Conservation (phyloP, 2,329 filamentous ascomycete genomes). For the Thermomyces lanuginosus region DNA sequence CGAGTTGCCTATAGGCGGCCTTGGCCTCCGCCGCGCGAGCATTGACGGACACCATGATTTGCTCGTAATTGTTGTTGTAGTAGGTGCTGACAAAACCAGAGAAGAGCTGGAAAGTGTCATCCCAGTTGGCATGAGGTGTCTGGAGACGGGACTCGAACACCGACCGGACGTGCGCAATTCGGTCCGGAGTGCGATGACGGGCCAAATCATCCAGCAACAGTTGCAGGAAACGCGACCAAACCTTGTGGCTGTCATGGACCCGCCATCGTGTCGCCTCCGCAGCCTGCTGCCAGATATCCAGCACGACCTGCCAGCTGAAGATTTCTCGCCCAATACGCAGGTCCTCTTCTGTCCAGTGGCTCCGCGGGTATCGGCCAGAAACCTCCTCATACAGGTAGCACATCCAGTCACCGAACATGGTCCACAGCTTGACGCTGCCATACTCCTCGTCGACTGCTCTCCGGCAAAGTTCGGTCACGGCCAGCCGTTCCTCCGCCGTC, state of each 20-base stretch:
- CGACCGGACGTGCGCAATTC: constrained; percentile 32
- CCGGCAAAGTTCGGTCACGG: constrained; percentile 43
- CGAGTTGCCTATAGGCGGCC: constrained; percentile 36
- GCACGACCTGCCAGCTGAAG: constrained; percentile 40
- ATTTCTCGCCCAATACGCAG: constrained; percentile 41
- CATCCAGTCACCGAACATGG: constrained; percentile 46
- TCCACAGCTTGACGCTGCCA: constrained; percentile 44
- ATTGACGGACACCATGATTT: constrained; percentile 40
- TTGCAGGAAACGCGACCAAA: constrained; percentile 46
- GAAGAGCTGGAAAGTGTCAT: constrained; percentile 42
- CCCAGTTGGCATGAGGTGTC: constrained; percentile 43
- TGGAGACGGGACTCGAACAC: constrained; percentile 40
- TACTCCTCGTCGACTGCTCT: constrained; percentile 46
- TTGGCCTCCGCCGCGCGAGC: constrained; percentile 37
- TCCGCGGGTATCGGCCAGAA: constrained; percentile 24
- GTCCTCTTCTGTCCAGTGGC: constrained; percentile 39
- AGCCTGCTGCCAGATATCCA: constrained; percentile 41
- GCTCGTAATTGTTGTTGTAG: constrained; percentile 38
- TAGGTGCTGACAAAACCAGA: constrained; percentile 44
- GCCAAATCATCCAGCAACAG: constrained; percentile 38
- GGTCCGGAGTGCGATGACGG: constrained; percentile 31
- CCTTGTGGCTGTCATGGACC: constrained; percentile 42
- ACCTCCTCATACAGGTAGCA: constrained; percentile 39
- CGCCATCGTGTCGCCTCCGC: constrained; percentile 43
- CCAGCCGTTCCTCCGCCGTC: constrained; percentile 40